These are phyloP conservation scores for Didymella pinodella DNA, from an alignment of 2,329 filamentous ascomycete genomes.

Conservation along the genomic window DNA sequence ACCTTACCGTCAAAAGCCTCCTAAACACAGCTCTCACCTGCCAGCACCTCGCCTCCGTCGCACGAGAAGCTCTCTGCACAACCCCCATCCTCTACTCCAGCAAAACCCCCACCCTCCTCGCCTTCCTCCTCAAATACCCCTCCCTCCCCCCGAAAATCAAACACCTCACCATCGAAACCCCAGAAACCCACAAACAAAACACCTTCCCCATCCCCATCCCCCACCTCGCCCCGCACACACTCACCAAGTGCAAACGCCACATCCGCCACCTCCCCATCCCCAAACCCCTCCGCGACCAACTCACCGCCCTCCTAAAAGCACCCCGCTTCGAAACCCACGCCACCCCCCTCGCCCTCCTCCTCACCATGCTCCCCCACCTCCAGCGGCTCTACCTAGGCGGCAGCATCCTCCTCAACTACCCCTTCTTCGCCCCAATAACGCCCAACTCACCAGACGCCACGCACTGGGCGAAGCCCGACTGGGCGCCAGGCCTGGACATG, in stretches of 20 bases:
- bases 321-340: constrained; percentile 1
- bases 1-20: not conserved
- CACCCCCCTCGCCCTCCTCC: not conserved
- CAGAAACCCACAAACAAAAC: constrained; percentile 1
- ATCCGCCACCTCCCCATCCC: not conserved
- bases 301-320: not conserved
- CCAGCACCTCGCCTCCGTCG: not conserved
- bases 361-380: constrained; percentile 5
- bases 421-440: not conserved
- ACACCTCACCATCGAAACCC: constrained; percentile 9
- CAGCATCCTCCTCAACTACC: constrained; percentile 9
- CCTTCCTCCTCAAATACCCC: constrained; percentile 4
- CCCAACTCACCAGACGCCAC: not conserved
- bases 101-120: constrained; percentile 5
- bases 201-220: not conserved
- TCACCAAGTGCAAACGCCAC: constrained; percentile 1
- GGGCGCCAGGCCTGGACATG: not conserved
- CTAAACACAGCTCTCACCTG: constrained; percentile 5
- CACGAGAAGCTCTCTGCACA: constrained; percentile 2
- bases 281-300: not conserved
- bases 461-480: not conserved
- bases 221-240: not conserved
- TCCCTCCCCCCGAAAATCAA: not conserved
- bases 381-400: not conserved
- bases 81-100: constrained; percentile 10